Evolutionary conservation across 768 basidiomycete species (phyloP).

Genomic region (Mycena filopes): DNA sequence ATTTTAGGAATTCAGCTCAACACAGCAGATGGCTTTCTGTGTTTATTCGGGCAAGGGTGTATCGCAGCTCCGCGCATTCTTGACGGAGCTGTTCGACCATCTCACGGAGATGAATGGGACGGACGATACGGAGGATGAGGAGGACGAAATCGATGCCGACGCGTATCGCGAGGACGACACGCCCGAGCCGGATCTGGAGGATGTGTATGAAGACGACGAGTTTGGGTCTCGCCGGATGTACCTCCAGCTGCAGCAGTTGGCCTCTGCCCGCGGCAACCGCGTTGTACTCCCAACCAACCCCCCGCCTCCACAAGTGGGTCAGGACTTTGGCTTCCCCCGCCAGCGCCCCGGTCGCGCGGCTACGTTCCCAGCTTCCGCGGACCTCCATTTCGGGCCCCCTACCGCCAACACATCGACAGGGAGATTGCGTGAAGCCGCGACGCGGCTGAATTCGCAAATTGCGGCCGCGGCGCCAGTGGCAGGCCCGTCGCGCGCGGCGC

Average conservation of each 20-base stretch:
- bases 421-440: slow-evolving; percentile 47
- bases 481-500: slow-evolving; percentile 52
- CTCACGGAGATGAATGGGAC: slow-evolving; percentile 79
- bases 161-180: slow-evolving; percentile 60
- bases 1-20: slow-evolving; percentile 86
- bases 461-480: slow-evolving; percentile 43
- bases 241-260: slow-evolving; percentile 38
- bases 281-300: slow-evolving; percentile 33
- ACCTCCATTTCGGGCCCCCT: slow-evolving; percentile 10
- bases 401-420: slow-evolving; percentile 37
- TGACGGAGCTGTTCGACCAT: slow-evolving; percentile 80
- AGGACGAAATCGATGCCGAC: slow-evolving; percentile 66
- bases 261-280: slow-evolving; percentile 34
- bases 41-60: slow-evolving; percentile 97
- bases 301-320: slow-evolving; percentile 38
- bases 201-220: slow-evolving; percentile 46
- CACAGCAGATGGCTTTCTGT: slow-evolving; percentile 91
- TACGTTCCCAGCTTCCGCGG: slow-evolving; percentile 38
- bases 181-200: slow-evolving; percentile 53
- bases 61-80: slow-evolving; percentile 78
- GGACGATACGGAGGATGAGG: slow-evolving; percentile 76
- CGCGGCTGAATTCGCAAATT: slow-evolving; percentile 50
- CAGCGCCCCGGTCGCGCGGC: slow-evolving; percentile 44
- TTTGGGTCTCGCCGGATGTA: slow-evolving; percentile 43
- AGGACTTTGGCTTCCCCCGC: slow-evolving; percentile 49